Evolutionary conservation across 2,329 filamentous ascomycete genomes (phyloP).

Genomic region (Colletotrichum endophyticum): DNA sequence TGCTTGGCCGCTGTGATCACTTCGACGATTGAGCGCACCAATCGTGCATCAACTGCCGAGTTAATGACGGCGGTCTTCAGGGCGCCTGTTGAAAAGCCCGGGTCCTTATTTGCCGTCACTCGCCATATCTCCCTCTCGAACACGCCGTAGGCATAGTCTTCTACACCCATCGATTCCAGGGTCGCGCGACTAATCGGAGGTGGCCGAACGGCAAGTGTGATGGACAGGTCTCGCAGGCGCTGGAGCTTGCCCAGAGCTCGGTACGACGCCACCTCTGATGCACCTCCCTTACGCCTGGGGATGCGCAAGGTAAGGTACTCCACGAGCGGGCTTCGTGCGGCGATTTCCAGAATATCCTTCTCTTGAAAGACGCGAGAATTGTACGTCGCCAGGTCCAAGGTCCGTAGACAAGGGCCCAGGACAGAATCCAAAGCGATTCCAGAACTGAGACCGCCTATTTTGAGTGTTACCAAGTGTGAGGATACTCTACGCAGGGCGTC

Average conservation of each 20-base stretch:
- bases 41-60: not conserved
- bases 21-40: not conserved
- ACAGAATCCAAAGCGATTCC: not conserved
- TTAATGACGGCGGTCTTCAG: not conserved
- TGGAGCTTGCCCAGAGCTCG: not conserved
- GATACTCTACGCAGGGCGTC: not conserved
- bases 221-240: not conserved
- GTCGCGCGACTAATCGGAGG: not conserved
- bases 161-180: not conserved
- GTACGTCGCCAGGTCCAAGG: not conserved
- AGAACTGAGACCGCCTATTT: not conserved
- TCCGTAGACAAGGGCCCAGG: not conserved
- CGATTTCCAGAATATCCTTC: not conserved
- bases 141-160: not conserved
- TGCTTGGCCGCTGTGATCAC: not conserved
- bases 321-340: accelerated
- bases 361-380: not conserved
- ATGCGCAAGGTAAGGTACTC: not conserved
- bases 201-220: not conserved
- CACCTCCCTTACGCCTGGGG: not conserved
- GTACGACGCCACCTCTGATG: not conserved
- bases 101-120: not conserved
- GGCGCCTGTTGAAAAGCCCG: too few relatives aligned
- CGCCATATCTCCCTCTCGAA: not conserved
- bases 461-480: accelerated